Evolutionary conservation across 495 filamentous ascomycete genomes (phyloP).

Genomic region (Talaromyces ruber): DNA sequence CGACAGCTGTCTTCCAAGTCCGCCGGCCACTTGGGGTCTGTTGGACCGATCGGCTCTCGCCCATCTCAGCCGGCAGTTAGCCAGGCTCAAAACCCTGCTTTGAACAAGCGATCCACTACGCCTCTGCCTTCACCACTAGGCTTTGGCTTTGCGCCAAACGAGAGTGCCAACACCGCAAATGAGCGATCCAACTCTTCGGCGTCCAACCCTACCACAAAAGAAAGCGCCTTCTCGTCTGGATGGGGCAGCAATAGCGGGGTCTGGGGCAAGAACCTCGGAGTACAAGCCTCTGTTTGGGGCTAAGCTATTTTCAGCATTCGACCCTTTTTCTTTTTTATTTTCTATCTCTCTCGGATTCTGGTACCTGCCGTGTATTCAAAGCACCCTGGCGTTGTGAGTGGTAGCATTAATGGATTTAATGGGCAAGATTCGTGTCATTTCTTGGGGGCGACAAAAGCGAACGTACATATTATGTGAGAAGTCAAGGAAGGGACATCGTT

Average conservation of each 20-base stretch:
- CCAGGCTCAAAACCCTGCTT: conserved; percentile 50
- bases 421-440: conserved; percentile 12
- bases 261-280: conserved; percentile 68
- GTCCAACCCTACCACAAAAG: conserved; percentile 42
- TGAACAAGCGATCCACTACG: conserved; percentile 83
- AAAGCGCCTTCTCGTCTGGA: conserved; percentile 44
- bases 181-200: conserved; percentile 55
- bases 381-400: conserved; percentile 13
- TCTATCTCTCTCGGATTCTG: background rate
- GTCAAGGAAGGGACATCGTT: conserved; percentile 10
- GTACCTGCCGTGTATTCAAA: conserved; percentile 7
- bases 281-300: conserved; percentile 73
- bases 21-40: conserved; percentile 49
- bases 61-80: conserved; percentile 45
- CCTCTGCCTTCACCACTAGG: conserved; percentile 79
- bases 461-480: conserved; percentile 10
- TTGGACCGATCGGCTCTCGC: conserved; percentile 91
- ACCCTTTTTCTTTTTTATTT: conserved; percentile 7
- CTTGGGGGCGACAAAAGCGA: conserved; percentile 9
- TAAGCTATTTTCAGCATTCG: conserved; percentile 24
- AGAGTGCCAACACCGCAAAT: conserved; percentile 36
- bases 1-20: conserved; percentile 47
- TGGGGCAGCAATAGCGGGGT: conserved; percentile 67
- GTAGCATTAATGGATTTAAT: conserved; percentile 6
- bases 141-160: conserved; percentile 60